Conservation (phyloP, 2,329 filamentous ascomycete genomes). For the Plectosphaerella sp. region DNA sequence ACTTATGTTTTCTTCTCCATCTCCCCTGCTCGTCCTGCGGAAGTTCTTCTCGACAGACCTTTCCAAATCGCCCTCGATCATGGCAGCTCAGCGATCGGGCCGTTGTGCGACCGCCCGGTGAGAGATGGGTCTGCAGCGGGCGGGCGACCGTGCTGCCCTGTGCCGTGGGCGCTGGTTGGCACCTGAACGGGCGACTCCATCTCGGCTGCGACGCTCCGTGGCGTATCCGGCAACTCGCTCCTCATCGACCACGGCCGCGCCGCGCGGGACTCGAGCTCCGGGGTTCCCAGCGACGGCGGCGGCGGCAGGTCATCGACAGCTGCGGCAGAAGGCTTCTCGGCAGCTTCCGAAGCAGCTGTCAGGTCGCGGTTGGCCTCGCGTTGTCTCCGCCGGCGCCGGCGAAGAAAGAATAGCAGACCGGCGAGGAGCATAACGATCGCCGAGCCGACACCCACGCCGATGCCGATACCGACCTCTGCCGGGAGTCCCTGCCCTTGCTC, state of each 20-base stretch:
- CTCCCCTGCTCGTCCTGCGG: too few species aligned
- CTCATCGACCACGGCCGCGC: conserved; percentile 17
- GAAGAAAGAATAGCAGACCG: conserved; percentile 13
- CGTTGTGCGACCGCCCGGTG: too few species aligned
- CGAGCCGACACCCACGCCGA: conserved; percentile 12
- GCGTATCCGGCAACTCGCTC: conserved; percentile 10
- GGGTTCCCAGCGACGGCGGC: conserved; percentile 4
- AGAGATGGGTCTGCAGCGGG: too few species aligned
- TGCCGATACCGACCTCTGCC: conserved; percentile 18
- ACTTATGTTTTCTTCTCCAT: too few species aligned
- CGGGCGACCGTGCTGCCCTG: too few species aligned
- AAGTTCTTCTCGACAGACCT: too few species aligned
- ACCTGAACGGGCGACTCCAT: not conserved
- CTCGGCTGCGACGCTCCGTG: conserved; percentile 1
- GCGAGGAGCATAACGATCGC: conserved; percentile 14
- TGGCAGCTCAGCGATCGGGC: too few species aligned
- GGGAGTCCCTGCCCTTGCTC: conserved; percentile 10
- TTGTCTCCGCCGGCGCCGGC: conserved; percentile 5
- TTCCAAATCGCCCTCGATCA: too few species aligned
- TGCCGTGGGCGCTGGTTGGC: too few species aligned
- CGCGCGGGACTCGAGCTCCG: conserved; percentile 13
- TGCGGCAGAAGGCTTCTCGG: not conserved
- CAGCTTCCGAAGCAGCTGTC: not conserved
- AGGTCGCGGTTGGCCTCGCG: not conserved
- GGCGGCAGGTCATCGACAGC: not conserved